These are phyloP conservation scores for Mycena leptocephala DNA, from an alignment of 768 basidiomycete species.

Conservation along the genomic window DNA sequence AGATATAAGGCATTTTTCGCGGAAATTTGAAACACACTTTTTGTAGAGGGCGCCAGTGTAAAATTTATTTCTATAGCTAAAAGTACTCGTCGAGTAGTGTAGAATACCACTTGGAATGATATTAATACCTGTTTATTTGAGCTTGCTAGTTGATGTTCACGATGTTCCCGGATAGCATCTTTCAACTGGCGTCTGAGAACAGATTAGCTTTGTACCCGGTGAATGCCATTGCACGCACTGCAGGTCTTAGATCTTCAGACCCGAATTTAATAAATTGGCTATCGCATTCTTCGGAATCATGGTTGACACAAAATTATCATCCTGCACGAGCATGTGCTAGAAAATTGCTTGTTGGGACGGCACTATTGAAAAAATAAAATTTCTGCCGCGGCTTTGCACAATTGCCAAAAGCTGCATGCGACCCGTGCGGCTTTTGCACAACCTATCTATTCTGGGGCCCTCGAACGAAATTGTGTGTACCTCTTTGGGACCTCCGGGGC, in stretches of 20 bases:
- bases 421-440: too few relatives aligned
- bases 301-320: not conserved
- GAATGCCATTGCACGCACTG: not conserved
- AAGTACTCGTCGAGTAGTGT: too few relatives aligned
- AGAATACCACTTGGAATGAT: not conserved
- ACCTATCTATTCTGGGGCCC: too few relatives aligned
- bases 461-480: too few relatives aligned
- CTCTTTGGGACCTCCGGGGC: too few relatives aligned
- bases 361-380: not conserved
- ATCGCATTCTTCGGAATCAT: not conserved
- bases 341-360: not conserved
- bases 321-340: not conserved
- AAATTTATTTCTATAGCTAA: too few relatives aligned
- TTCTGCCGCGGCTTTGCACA: too few relatives aligned
- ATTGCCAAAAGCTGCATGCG: too few relatives aligned
- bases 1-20: too few relatives aligned
- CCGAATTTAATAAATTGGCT: not conserved
- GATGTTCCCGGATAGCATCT: not conserved
- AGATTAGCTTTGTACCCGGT: not conserved
- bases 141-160: not conserved
- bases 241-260: not conserved
- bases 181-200: not conserved
- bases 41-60: too few relatives aligned
- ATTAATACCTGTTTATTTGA: not conserved
- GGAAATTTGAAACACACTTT: too few relatives aligned